Conservation (phyloP, 1,139 yeast species). For the Sugiyamaella japonica region DNA sequence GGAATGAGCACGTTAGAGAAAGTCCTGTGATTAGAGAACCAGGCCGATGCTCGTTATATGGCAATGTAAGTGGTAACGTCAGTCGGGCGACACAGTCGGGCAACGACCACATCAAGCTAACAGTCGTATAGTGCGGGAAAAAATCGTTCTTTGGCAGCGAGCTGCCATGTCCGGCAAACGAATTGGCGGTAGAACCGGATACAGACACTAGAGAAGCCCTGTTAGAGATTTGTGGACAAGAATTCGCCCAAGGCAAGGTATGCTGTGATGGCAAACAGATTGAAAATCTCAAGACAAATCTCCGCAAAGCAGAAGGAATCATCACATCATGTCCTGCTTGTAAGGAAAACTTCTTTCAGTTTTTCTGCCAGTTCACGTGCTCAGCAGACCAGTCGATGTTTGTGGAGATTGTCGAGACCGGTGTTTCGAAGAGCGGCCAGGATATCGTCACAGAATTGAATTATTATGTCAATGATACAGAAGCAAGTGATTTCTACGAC, state of each 20-base stretch:
- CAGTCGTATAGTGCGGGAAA: conserved; percentile 61
- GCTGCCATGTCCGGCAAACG: conserved; percentile 72
- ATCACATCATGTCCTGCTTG: conserved; percentile 97
- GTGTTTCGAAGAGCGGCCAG: conserved; percentile 54
- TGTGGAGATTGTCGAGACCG: conserved; percentile 62
- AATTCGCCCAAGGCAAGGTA: conserved; percentile 51
- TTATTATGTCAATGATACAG: conserved; percentile 57
- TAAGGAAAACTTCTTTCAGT: conserved; percentile 74
- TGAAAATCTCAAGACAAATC: conserved; percentile 49
- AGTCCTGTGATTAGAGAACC: conserved; percentile 27
- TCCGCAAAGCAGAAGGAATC: conserved; percentile 73
- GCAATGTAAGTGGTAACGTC: conserved; percentile 32
- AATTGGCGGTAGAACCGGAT: conserved; percentile 50
- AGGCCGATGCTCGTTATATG: conserved; percentile 55
- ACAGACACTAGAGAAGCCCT: conserved; percentile 51
- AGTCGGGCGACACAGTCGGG: no score
- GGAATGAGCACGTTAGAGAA: neutral
- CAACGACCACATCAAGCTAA: neutral
- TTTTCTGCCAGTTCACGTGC: conserved; percentile 89
- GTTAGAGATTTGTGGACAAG: conserved; percentile 67
- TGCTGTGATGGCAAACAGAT: conserved; percentile 62
- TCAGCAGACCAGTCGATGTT: conserved; percentile 80
- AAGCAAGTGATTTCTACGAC: conserved; percentile 68
- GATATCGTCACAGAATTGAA: conserved; percentile 71
- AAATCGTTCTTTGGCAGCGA: conserved; percentile 73